A percentile compares a stretch with the other conserved stretches of the same genome.
Evolutionary conservation across 192 early-diverging fungal genomes (phyloP).

Genomic region (Dissophora ornata): DNA sequence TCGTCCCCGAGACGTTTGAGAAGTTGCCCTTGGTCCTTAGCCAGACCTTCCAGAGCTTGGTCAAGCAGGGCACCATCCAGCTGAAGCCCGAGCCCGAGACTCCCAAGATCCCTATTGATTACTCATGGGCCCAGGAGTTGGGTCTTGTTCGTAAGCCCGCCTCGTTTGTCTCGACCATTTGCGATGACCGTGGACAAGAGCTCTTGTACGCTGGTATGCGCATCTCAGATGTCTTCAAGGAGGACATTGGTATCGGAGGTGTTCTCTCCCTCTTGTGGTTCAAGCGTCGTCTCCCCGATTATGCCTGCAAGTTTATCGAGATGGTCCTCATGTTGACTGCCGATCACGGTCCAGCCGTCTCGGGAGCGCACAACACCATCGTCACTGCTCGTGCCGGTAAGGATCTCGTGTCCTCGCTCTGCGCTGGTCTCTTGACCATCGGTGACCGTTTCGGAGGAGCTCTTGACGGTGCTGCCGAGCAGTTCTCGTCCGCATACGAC

Average conservation of each 20-base stretch:
- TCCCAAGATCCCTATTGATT: constrained; percentile 99
- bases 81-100: constrained; percentile 85
- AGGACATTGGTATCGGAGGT: constrained; percentile 98
- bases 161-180: constrained; percentile 98
- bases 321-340: constrained; percentile 99
- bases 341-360: constrained; percentile 99
- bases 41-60: constrained; percentile 82
- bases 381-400: constrained; percentile 98
- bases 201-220: constrained; percentile 98
- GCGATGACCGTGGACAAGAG: constrained; percentile 99
- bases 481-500: constrained; percentile 94
- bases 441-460: constrained; percentile 98
- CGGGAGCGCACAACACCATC: constrained; percentile 89
- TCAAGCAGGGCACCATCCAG: constrained; percentile 75
- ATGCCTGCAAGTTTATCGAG: constrained; percentile 99
- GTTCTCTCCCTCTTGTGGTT: constrained; percentile 98
- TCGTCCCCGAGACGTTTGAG: constrained; percentile 97
- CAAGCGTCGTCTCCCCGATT: constrained; percentile 94
- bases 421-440: constrained; percentile 95
- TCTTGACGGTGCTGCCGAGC: constrained; percentile 93
- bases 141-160: constrained; percentile 98
- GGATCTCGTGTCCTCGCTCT: constrained; percentile 95
- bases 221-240: constrained; percentile 98
- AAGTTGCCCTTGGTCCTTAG: constrained; percentile 85
- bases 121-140: constrained; percentile 98